Evolutionary conservation across 805 yeast genomes (phyloP).

Genomic region (Kazachstania psychrophila): DNA sequence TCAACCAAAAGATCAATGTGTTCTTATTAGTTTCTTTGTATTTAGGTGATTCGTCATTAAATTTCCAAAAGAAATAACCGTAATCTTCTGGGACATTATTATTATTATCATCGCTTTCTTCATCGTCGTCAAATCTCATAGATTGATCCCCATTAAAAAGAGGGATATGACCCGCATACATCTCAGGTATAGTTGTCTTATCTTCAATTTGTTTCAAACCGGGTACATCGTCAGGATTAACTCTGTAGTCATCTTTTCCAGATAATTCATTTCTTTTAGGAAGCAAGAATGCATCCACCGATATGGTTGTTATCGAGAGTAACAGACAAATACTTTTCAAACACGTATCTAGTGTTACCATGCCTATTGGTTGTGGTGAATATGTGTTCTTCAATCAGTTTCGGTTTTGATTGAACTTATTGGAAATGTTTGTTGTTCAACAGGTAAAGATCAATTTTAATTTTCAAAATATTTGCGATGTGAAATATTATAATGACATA

Average conservation of each 20-base stretch:
- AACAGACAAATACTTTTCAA: too few species aligned
- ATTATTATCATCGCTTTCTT: constrained; percentile 17
- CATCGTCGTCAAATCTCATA: background rate
- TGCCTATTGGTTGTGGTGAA: too few species aligned
- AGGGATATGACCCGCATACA: constrained; percentile 62
- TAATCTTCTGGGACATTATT: constrained; percentile 6
- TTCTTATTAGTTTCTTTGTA: constrained; percentile 23
- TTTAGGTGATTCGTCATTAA: constrained; percentile 13
- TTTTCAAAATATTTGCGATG: too few species aligned
- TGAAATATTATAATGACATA: too few species aligned
- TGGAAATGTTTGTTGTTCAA: too few species aligned
- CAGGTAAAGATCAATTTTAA: too few species aligned
- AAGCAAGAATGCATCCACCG: too few species aligned
- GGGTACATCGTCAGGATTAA: constrained; percentile 23
- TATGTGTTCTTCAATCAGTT: too few species aligned
- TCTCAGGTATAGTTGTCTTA: constrained; percentile 24
- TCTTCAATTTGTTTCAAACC: constrained; percentile 19
- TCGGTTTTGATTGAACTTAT: too few species aligned
- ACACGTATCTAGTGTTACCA: too few species aligned
- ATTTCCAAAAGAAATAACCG: constrained; percentile 68
- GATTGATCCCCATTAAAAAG: background rate
- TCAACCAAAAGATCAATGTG: constrained; percentile 72
- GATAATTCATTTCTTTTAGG: too few species aligned
- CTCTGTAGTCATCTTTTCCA: constrained; percentile 13
- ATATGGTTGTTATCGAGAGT: too few species aligned